Percentiles rank a stretch among this genome's conserved stretches.
phyloP scores from a whole-genome alignment of 331 rosid species.

The Rhamnella rubrinervis region DNA sequence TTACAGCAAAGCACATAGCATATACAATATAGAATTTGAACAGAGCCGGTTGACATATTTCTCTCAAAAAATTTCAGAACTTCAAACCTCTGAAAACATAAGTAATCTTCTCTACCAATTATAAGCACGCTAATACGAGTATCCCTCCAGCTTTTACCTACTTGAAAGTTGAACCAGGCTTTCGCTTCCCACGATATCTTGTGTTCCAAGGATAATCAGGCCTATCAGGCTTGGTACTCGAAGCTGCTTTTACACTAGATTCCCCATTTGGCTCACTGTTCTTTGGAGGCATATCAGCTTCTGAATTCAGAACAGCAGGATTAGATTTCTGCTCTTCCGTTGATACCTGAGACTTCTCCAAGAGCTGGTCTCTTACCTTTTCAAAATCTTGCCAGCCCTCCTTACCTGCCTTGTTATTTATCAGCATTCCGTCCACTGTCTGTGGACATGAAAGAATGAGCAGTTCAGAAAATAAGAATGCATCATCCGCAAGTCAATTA shows the following conservation, averaged over 20 bases:
- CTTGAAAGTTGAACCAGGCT: slow-evolving; percentile 12
- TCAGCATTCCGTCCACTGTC: slow-evolving; percentile 27
- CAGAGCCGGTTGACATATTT: not conserved
- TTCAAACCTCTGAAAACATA: not conserved
- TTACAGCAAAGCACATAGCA: no score
- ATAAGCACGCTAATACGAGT: slow-evolving; percentile 21
- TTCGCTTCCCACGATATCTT: slow-evolving; percentile 49
- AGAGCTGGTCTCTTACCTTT: slow-evolving; percentile 26
- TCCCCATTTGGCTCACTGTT: slow-evolving; percentile 15
- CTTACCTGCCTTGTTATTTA: slow-evolving; percentile 35
- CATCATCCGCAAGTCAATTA: not conserved
- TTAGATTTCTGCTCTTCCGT: slow-evolving; percentile 27
- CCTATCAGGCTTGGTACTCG: slow-evolving; percentile 32
- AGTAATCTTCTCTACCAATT: not conserved
- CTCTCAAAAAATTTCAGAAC: no score
- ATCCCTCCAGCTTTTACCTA: no score
- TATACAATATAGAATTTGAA: not conserved
- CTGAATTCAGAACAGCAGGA: slow-evolving; percentile 16
- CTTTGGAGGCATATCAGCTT: slow-evolving; percentile 24
- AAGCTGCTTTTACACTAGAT: slow-evolving; percentile 25
- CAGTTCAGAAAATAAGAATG: not conserved
- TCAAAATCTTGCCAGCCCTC: slow-evolving; percentile 32
- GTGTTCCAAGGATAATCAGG: slow-evolving; percentile 34
- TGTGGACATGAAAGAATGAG: slow-evolving; percentile 24
- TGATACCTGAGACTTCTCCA: slow-evolving; percentile 27